A percentile compares a stretch with the other conserved stretches of the same genome.
These are phyloP conservation scores for Penicillium nordicum DNA, from an alignment of 2,329 filamentous ascomycete genomes.

Conservation along the genomic window DNA sequence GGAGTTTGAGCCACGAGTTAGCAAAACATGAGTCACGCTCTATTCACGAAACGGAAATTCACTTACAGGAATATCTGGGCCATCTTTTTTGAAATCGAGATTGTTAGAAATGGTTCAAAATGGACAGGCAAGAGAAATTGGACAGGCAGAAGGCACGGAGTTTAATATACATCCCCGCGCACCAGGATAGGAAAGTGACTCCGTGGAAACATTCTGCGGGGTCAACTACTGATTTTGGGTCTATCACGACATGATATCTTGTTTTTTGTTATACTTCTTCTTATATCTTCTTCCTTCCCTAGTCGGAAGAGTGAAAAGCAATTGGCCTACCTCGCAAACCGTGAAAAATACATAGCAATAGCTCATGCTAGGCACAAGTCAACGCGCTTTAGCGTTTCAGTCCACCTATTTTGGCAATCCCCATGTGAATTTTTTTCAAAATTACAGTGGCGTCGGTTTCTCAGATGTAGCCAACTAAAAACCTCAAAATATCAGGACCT, in stretches of 20 bases:
- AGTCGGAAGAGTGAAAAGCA: neutral
- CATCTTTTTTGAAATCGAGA: neutral
- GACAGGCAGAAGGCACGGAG: neutral
- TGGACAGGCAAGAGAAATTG: neutral
- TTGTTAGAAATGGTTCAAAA: neutral
- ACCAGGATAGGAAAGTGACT: constrained; percentile 1
- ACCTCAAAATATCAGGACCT: neutral
- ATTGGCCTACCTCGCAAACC: neutral
- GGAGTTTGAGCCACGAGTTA: neutral
- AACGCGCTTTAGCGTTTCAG: neutral
- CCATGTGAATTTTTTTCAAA: neutral
- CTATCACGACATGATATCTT: neutral
- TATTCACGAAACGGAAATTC: neutral
- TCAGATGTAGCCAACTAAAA: neutral
- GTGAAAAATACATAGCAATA: neutral
- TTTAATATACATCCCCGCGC: constrained; percentile 1
- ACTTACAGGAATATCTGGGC: constrained; percentile 1
- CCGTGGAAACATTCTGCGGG: neutral
- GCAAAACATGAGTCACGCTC: neutral
- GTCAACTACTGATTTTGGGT: neutral
- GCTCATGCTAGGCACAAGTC: neutral
- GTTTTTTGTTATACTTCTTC: neutral
- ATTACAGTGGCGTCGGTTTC: neutral
- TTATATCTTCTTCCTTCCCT: neutral
- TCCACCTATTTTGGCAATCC: neutral